These are phyloP conservation scores for Suillus tomentosus DNA, from an alignment of 768 basidiomycete genomes.

Conservation along the genomic window DNA sequence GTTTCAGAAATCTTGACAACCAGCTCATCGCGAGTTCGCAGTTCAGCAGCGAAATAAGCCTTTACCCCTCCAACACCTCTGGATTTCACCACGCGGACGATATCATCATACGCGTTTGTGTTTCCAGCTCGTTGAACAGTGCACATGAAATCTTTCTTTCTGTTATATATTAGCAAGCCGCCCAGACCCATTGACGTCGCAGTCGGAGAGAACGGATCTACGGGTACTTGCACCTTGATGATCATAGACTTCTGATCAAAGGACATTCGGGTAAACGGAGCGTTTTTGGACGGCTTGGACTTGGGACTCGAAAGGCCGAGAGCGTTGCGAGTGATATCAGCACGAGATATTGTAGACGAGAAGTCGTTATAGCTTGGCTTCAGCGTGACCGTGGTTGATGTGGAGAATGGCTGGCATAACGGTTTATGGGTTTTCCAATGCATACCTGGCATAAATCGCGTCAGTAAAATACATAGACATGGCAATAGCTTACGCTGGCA, in stretches of 20 bases:
- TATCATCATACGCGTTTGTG: slow-evolving; percentile 40
- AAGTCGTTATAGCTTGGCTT: slow-evolving; percentile 42
- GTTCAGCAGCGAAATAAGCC: slow-evolving; percentile 57
- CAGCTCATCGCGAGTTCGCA: slow-evolving; percentile 47
- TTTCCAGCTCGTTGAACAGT: slow-evolving; percentile 35
- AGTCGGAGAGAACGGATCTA: slow-evolving; percentile 13
- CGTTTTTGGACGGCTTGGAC: slow-evolving; percentile 21
- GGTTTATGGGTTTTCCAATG: slow-evolving; percentile 54
- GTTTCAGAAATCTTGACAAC: slow-evolving; percentile 53
- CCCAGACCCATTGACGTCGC: slow-evolving; percentile 18
- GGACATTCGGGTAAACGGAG: slow-evolving; percentile 21
- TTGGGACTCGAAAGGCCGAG: slow-evolving; percentile 30
- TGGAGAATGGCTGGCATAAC: slow-evolving; percentile 47
- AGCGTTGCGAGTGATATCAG: slow-evolving; percentile 32
- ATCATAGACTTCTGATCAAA: slow-evolving; percentile 44
- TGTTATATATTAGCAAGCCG: slow-evolving; percentile 49
- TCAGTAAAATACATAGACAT: neutral
- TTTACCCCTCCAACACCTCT: slow-evolving; percentile 47
- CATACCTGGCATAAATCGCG: slow-evolving; percentile 32
- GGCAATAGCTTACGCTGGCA: slow-evolving; percentile 50
- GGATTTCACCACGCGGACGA: slow-evolving; percentile 41
- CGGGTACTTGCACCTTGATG: slow-evolving; percentile 57
- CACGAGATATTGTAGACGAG: slow-evolving; percentile 24
- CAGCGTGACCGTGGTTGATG: slow-evolving; percentile 45
- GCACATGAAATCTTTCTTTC: slow-evolving; percentile 56